These are phyloP conservation scores for Arctium minus DNA, from an alignment of 129 eudicot species.

Conservation along the genomic window DNA sequence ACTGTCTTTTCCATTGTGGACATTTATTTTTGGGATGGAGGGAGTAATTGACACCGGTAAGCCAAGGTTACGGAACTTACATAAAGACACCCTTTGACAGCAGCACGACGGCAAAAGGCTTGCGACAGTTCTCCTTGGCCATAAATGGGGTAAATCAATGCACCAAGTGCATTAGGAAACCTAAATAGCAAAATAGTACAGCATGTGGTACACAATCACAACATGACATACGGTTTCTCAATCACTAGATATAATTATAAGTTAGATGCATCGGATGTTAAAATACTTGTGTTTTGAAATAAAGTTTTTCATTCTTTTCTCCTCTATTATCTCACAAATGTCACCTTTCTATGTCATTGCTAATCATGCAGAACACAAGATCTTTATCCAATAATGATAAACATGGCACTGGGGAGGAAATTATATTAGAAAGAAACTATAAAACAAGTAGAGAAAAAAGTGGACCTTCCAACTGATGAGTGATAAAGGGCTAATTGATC, in stretches of 20 bases:
- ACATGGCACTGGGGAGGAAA: neutral
- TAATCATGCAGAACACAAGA: neutral
- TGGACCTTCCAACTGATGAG: constrained; percentile 86
- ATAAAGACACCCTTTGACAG: constrained; percentile 93
- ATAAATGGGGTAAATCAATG: constrained; percentile 85
- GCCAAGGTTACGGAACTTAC: constrained; percentile 43
- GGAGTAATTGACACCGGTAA: neutral
- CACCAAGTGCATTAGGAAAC: constrained; percentile 88
- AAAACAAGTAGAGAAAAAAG: constrained; percentile 6
- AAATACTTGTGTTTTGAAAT: neutral
- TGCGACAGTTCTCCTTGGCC: constrained; percentile 97
- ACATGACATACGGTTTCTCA: neutral
- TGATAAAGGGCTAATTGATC: constrained; percentile 72
- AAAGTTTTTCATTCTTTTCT: neutral
- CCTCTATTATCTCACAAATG: neutral
- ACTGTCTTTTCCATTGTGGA: neutral
- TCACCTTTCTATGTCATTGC: neutral
- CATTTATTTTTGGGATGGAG: neutral
- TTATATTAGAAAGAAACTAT: neutral
- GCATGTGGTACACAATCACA: constrained; percentile 10
- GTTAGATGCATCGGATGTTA: neutral
- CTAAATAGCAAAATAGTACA: constrained; percentile 32
- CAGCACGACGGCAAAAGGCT: constrained; percentile 99
- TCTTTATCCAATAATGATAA: neutral
- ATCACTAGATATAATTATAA: neutral